A percentile compares a stretch with the other conserved stretches of the same genome.
phyloP scores from a whole-genome alignment of 495 filamentous ascomycete species.

The Aspergillus biplanus region DNA sequence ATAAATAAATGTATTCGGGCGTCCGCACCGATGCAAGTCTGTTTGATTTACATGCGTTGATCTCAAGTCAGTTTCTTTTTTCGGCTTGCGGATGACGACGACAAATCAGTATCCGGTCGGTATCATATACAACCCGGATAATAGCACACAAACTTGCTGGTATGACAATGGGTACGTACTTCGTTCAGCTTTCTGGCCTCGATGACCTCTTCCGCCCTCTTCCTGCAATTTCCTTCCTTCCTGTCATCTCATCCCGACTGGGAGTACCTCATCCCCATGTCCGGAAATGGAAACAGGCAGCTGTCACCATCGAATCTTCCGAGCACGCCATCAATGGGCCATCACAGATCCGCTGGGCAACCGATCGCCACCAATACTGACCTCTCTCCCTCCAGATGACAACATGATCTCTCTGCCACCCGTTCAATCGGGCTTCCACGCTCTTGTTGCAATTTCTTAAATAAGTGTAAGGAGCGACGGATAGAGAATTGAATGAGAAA shows the following conservation, averaged over 20 bases:
- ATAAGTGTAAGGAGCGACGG: background rate
- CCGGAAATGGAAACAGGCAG: constrained; percentile 12
- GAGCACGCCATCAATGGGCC: constrained; percentile 39
- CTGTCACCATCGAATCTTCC: constrained; percentile 35
- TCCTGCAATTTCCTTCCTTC: background rate
- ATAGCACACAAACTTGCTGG: too few species aligned
- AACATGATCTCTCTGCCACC: background rate
- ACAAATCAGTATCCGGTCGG: too few species aligned
- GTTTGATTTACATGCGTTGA: too few species aligned
- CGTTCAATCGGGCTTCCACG: background rate
- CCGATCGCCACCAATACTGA: constrained; percentile 6
- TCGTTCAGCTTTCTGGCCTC: background rate
- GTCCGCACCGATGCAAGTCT: too few species aligned
- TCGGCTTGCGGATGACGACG: too few species aligned
- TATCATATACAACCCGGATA: too few species aligned
- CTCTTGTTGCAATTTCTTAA: background rate
- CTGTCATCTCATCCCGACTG: background rate
- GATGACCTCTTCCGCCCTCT: background rate
- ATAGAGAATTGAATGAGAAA: too few species aligned
- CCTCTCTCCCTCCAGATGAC: background rate
- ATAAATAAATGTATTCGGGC: too few species aligned
- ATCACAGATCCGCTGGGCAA: background rate
- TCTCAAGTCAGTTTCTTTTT: too few species aligned
- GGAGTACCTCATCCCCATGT: constrained; percentile 1
- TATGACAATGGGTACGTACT: background rate